phyloP scores from a whole-genome alignment of 2,329 filamentous ascomycete genomes.

The Mariannaea sp. region DNA sequence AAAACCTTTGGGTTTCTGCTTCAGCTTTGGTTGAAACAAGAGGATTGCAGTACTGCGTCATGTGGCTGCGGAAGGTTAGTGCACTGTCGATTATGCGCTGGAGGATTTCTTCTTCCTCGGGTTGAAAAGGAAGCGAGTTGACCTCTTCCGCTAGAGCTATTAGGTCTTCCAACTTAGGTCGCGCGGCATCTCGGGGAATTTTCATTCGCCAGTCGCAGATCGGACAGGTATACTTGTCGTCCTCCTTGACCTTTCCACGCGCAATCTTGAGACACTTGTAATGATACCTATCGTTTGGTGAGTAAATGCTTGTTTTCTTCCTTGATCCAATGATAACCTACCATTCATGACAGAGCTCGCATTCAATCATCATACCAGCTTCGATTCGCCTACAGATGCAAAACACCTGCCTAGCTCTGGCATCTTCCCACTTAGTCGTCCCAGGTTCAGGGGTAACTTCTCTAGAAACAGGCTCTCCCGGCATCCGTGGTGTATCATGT shows the following conservation, averaged over 20 bases:
- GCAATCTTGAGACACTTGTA: conserved; percentile 98
- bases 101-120: conserved; percentile 88
- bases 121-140: conserved; percentile 81
- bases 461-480: conserved; percentile 88
- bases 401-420: conserved; percentile 78
- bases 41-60: conserved; percentile 80
- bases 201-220: conserved; percentile 98
- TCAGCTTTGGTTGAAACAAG: conserved; percentile 82
- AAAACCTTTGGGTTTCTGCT: conserved; percentile 89
- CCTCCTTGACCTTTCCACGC: conserved; percentile 95
- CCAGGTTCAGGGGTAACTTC: conserved; percentile 68
- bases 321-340: conserved; percentile 49
- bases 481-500: conserved; percentile 81
- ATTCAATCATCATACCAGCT: conserved; percentile 99
- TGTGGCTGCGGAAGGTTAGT: conserved; percentile 80
- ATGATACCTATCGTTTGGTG: conserved; percentile 72
- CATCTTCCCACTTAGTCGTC: conserved; percentile 62
- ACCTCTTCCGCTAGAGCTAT: conserved; percentile 85
- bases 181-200: conserved; percentile 93
- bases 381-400: conserved; percentile 94
- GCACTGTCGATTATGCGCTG: conserved; percentile 87
- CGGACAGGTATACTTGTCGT: conserved; percentile 97
- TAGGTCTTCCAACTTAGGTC: conserved; percentile 92
- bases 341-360: conserved; percentile 98
- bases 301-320: not conserved